A percentile compares a stretch with the other conserved stretches of the same genome.
Conservation (phyloP, 2,329 filamentous ascomycete species). For the Calonectria henricotiae region DNA sequence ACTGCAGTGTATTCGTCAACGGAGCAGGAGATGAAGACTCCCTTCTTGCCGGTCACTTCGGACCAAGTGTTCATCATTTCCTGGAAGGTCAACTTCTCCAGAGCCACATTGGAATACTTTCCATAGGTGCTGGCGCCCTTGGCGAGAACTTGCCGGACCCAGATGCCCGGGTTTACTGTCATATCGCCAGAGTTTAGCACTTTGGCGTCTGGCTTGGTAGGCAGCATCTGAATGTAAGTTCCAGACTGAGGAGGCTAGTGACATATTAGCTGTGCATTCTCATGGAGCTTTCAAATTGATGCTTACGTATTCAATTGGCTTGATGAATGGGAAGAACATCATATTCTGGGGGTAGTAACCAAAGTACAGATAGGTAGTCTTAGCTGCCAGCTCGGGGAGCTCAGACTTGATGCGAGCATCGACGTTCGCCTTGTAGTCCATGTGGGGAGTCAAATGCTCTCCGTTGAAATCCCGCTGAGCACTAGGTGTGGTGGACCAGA, state of each 20-base stretch:
- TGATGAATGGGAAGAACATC: slow-evolving; percentile 31
- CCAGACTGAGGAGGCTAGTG: slow-evolving; percentile 24
- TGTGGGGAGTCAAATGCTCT: slow-evolving; percentile 32
- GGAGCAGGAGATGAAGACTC: slow-evolving; percentile 29
- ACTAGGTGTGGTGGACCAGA: slow-evolving; percentile 33
- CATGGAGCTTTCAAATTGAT: no score
- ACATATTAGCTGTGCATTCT: neutral
- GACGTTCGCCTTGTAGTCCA: slow-evolving; percentile 38
- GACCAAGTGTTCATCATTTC: slow-evolving; percentile 32
- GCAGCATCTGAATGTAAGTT: slow-evolving; percentile 30
- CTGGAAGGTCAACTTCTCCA: slow-evolving; percentile 29
- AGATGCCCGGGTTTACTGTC: slow-evolving; percentile 30
- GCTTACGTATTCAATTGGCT: slow-evolving; percentile 33
- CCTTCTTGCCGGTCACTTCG: slow-evolving; percentile 33
- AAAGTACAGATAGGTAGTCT: slow-evolving; percentile 32
- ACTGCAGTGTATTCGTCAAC: slow-evolving; percentile 25
- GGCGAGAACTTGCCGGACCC: slow-evolving; percentile 28
- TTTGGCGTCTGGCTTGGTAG: slow-evolving; percentile 20
- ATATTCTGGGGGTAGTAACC: slow-evolving; percentile 35
- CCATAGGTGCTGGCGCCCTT: slow-evolving; percentile 26
- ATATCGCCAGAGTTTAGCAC: slow-evolving; percentile 34
- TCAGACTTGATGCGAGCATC: slow-evolving; percentile 36
- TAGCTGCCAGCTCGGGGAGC: slow-evolving; percentile 26
- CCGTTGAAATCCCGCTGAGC: slow-evolving; percentile 29
- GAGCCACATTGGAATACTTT: slow-evolving; percentile 29